phyloP scores from a whole-genome alignment of 371 early-diverging fungal genomes.

The Chytridium lagenaria region DNA sequence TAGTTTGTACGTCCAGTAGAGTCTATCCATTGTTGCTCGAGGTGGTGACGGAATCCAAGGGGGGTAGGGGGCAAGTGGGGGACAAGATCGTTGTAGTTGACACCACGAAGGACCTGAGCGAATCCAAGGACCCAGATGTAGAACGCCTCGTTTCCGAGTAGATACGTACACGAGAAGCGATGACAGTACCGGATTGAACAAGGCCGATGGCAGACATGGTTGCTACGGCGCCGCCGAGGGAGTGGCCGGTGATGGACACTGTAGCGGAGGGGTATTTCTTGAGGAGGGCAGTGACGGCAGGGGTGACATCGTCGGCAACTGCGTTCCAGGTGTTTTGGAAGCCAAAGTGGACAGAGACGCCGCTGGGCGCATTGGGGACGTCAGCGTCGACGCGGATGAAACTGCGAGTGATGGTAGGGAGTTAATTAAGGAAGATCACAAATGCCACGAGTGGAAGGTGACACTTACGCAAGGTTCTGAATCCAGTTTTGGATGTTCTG shows the following conservation, averaged over 20 bases:
- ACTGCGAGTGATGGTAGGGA: constrained; percentile 10
- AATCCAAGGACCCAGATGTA: constrained; percentile 38
- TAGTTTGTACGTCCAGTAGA: constrained; percentile 4
- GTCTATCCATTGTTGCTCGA: constrained; percentile 35
- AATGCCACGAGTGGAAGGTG: neutral
- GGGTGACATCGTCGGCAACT: constrained; percentile 19
- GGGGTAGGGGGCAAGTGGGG: constrained; percentile 40
- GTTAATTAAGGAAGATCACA: neutral
- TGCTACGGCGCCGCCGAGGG: constrained; percentile 49
- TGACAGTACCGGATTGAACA: constrained; percentile 14
- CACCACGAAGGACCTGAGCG: constrained; percentile 33
- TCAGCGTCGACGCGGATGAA: constrained; percentile 22
- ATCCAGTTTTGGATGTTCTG: constrained; percentile 31
- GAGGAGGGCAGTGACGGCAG: constrained; percentile 25
- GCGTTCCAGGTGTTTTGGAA: constrained; percentile 35
- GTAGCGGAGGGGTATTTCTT: constrained; percentile 33
- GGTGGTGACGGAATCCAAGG: constrained; percentile 33
- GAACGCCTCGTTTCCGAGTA: constrained; percentile 44
- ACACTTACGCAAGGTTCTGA: constrained; percentile 24
- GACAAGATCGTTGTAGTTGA: constrained; percentile 43
- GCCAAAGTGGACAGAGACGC: constrained; percentile 42
- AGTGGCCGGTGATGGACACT: constrained; percentile 47
- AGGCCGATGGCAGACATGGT: constrained; percentile 40
- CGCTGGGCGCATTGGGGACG: constrained; percentile 19
- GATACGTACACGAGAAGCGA: constrained; percentile 24